Conservation (phyloP, 768 basidiomycete species). For the Gyrodon lividus region DNA sequence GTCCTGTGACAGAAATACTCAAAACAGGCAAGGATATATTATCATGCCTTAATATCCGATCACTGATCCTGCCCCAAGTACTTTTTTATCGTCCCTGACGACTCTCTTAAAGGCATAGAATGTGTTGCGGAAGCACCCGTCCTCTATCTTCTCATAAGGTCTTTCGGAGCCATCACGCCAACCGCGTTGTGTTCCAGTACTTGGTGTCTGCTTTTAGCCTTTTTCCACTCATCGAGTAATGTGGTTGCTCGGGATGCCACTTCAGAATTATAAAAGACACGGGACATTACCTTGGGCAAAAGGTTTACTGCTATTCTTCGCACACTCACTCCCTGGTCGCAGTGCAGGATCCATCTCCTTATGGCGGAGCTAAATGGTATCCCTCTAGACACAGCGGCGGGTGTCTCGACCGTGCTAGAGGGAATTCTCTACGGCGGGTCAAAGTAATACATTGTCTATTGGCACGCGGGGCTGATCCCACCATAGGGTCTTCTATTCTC, state of each 20-base stretch:
- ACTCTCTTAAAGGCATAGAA: not conserved
- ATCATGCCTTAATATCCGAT: not conserved
- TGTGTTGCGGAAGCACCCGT: not conserved
- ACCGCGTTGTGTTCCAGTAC: not conserved
- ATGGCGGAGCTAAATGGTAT: conserved; percentile 8
- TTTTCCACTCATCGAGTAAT: not conserved
- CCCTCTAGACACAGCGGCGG: conserved; percentile 19
- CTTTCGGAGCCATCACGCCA: not conserved
- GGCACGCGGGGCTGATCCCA: not conserved
- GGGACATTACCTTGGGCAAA: not conserved
- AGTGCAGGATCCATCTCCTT: not conserved
- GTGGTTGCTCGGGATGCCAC: not conserved
- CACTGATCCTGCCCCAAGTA: not conserved
- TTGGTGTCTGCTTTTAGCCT: not conserved
- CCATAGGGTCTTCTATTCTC: conserved; percentile 27
- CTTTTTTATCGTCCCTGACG: not conserved
- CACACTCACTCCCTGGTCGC: not conserved
- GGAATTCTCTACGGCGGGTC: conserved; percentile 25
- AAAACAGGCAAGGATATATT: too few relatives aligned
- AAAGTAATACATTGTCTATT: not conserved
- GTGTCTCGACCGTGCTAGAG: conserved; percentile 27
- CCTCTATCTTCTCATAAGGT: not conserved
- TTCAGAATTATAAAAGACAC: not conserved
- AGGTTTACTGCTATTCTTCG: not conserved
- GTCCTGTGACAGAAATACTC: too few relatives aligned